These are phyloP conservation scores for Ceratobasidium theobromae DNA, from an alignment of 1,284 basidiomycete species.

Conservation along the genomic window DNA sequence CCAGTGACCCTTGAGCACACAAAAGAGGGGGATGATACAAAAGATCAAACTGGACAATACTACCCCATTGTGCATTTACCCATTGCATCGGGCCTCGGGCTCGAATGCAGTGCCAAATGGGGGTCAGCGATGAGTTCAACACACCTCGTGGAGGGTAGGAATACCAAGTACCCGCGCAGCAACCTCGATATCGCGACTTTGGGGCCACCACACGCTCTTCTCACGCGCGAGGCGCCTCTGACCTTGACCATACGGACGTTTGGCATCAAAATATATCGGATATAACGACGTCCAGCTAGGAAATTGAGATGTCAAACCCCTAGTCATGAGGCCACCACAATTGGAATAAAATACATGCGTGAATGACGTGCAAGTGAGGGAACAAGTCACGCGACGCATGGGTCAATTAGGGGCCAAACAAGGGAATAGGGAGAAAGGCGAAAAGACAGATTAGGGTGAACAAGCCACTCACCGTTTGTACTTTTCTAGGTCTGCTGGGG, in stretches of 20 bases:
- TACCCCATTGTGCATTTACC: constrained; percentile 3
- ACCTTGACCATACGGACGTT: constrained; percentile 80
- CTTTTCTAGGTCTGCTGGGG: constrained; percentile 41
- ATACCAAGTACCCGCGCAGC: constrained; percentile 77
- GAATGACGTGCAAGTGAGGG: neutral
- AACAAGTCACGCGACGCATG: constrained; percentile 2
- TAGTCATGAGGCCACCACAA: constrained; percentile 6
- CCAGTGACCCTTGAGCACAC: neutral
- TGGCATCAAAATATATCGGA: constrained; percentile 96
- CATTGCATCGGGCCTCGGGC: neutral
- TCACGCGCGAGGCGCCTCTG: constrained; percentile 78
- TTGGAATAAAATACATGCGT: constrained; percentile 7
- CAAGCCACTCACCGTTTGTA: constrained; percentile 43
- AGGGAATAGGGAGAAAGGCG: constrained; percentile 3
- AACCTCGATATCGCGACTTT: constrained; percentile 88
- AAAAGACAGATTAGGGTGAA: constrained; percentile 22
- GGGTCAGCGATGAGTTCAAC: neutral
- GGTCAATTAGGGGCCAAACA: neutral
- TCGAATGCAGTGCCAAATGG: neutral
- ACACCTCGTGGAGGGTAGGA: constrained; percentile 79
- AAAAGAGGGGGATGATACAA: too few species aligned
- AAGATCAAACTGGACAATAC: neutral
- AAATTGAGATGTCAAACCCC: constrained; percentile 18
- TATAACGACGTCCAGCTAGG: constrained; percentile 91
- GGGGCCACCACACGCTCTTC: constrained; percentile 90